Conservation (phyloP, 1,284 basidiomycete genomes). For the Cystobasidium slooffiae region DNA sequence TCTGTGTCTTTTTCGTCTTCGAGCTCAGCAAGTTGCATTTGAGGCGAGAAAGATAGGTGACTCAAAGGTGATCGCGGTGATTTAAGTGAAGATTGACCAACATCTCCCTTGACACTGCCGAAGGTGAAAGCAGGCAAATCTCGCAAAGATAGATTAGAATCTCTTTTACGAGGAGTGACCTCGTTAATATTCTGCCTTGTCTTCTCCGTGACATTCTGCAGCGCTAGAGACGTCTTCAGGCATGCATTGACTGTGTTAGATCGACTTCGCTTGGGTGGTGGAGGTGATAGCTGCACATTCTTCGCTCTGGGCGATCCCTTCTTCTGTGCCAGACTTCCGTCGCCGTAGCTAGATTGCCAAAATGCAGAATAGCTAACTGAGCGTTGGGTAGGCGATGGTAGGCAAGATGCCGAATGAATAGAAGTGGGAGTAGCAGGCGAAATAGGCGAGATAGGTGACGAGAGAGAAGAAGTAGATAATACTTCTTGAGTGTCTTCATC, state of each 20-base stretch:
- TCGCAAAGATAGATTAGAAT: background rate
- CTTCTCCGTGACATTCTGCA: background rate
- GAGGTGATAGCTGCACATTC: background rate
- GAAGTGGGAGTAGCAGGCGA: slow-evolving; percentile 9
- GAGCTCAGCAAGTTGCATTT: background rate
- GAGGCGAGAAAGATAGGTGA: background rate
- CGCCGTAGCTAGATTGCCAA: background rate
- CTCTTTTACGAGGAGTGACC: background rate
- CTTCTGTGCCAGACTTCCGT: background rate
- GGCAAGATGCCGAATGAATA: background rate
- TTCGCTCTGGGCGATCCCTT: background rate
- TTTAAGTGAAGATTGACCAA: background rate
- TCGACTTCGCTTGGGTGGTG: slow-evolving; percentile 22
- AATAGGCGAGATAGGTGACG: background rate
- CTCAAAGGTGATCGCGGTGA: slow-evolving; percentile 11
- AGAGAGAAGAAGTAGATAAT: slow-evolving; percentile 3
- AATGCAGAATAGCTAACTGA: background rate
- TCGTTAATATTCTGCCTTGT: background rate
- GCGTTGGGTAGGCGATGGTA: background rate
- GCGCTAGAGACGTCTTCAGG: background rate
- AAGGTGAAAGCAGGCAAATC: background rate
- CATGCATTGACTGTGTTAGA: slow-evolving; percentile 11
- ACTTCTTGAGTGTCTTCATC: background rate
- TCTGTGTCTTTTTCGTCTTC: background rate
- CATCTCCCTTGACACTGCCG: background rate